Base-by-base conservation (phyloP, 129 eudicot genomes). In the Lonicera japonica region DNA sequence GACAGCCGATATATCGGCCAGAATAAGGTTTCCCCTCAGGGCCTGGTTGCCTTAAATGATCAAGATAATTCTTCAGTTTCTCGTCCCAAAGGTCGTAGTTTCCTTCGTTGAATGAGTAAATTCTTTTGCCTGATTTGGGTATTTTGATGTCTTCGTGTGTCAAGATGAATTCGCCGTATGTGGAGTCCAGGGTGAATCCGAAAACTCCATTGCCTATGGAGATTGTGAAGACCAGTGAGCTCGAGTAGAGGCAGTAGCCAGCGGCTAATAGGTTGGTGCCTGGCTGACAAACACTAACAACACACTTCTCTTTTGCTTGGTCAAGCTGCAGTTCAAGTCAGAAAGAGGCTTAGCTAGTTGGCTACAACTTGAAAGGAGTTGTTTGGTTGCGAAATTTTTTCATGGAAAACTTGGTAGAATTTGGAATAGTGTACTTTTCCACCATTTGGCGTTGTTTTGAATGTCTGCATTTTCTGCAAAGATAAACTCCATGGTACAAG, bases 91-190 rank as follows among this genome's bases (percentile, higher is more conserved):
- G 77, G 56, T 92, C 86, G 21, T 73, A 87, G 62, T 92, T 92
- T 21, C 96, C 98, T 80, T 92, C 95, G 40, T 92, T 92, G 69
- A 92, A 92, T 7, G 98, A 87, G 73, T 87, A 92, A 19, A 87
- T 92, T 41, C 50, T 65, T 68, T 83, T 84, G 11, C 88, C 86
- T 1, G 95, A 14, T 38, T 75, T 84, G 0, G 96, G 98, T 68
- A 92, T 92, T 79, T 78, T 82, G 36, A 92, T 85, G 62, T 92
- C 81, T 67, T 73, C 86, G 15, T 87, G 96, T 11, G 98, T 92
- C 40, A 87, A 50, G 48, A 92, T 96, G 56, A 92, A 87, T 68
- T 92, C 98, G 0, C 96, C 98, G 50, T 82, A 87, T 13, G 87
- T 68, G 11, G 95, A 95, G 70, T 90, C 97, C 17, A 90, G 65